Evolutionary conservation across 768 basidiomycete genomes (phyloP).

Genomic region (Coprinopsis sp.): DNA sequence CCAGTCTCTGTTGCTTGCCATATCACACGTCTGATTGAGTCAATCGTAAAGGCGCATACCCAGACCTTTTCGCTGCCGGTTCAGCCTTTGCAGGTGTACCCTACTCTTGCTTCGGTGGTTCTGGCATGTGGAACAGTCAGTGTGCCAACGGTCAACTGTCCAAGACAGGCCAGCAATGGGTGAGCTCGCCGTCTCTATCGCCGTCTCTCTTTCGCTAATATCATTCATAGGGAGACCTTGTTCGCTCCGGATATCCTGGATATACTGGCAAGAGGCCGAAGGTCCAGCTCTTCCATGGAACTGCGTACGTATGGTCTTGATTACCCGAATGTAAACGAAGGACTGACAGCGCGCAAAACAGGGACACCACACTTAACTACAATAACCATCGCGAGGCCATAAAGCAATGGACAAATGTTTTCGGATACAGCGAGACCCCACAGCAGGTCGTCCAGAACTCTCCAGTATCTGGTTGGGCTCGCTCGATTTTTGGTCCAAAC

Average conservation of each 20-base stretch:
- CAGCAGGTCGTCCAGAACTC: conserved; percentile 31
- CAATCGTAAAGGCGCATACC: no score
- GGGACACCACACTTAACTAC: conserved; percentile 47
- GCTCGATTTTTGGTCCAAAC: conserved; percentile 42
- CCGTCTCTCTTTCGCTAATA: background rate
- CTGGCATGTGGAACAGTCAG: conserved; percentile 42
- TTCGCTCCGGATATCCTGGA: conserved; percentile 44
- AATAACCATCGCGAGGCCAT: conserved; percentile 48
- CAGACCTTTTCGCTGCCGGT: conserved; percentile 48
- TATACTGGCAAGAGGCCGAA: conserved; percentile 48
- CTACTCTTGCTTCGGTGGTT: conserved; percentile 48
- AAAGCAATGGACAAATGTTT: conserved; percentile 55
- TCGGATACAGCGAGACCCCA: conserved; percentile 41
- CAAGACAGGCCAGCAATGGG: conserved; percentile 45
- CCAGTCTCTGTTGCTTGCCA: no score
- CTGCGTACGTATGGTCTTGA: conserved; percentile 22
- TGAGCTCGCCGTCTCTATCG: conserved; percentile 17
- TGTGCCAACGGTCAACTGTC: conserved; percentile 42
- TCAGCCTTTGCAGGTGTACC: conserved; percentile 49
- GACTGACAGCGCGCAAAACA: conserved; percentile 9
- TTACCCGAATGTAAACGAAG: background rate
- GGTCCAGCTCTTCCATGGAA: conserved; percentile 54
- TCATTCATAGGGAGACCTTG: conserved; percentile 36
- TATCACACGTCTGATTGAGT: no score
- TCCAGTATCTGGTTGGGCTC: conserved; percentile 42